phyloP scores from a whole-genome alignment of 495 filamentous ascomycete species.

The Delitschia confertaspora region DNA sequence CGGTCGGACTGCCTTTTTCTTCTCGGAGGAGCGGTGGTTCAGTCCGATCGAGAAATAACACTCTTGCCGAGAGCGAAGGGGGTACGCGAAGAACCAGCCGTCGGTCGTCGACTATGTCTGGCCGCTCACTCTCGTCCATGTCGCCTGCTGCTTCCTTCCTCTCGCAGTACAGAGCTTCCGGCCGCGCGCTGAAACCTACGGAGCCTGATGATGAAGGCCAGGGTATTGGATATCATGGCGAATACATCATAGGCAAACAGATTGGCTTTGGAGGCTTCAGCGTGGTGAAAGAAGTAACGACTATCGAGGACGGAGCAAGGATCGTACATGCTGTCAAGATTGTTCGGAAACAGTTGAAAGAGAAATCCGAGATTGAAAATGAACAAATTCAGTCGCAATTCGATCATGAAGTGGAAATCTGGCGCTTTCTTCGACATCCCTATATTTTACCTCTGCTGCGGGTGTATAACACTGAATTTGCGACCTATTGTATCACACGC shows the following conservation, averaged over 20 bases:
- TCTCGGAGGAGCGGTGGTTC: slow-evolving; percentile 32
- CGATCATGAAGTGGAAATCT: slow-evolving; percentile 64
- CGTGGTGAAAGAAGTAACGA: slow-evolving; percentile 61
- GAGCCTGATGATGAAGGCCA: slow-evolving; percentile 65
- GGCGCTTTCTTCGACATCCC: slow-evolving; percentile 59
- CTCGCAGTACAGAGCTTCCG: slow-evolving; percentile 43
- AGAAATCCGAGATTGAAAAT: slow-evolving; percentile 53
- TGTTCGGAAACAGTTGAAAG: slow-evolving; percentile 52
- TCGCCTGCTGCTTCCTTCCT: slow-evolving; percentile 49
- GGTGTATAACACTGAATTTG: slow-evolving; percentile 61
- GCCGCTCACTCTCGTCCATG: slow-evolving; percentile 29
- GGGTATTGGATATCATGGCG: slow-evolving; percentile 51
- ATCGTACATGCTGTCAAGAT: slow-evolving; percentile 62
- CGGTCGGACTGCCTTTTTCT: slow-evolving; percentile 39
- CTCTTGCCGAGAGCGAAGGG: slow-evolving; percentile 11
- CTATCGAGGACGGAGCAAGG: slow-evolving; percentile 48
- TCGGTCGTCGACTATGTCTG: slow-evolving; percentile 29
- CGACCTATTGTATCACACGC: slow-evolving; percentile 67
- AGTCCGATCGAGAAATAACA: slow-evolving; percentile 25
- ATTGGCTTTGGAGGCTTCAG: slow-evolving; percentile 66
- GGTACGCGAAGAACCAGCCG: slow-evolving; percentile 18
- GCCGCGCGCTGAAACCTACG: slow-evolving; percentile 37
- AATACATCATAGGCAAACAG: slow-evolving; percentile 64
- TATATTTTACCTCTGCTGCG: slow-evolving; percentile 57
- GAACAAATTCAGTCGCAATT: slow-evolving; percentile 64